Percentiles rank a stretch among this genome's conserved stretches.
These are phyloP conservation scores for Leccinum uliginosum DNA, from an alignment of 768 basidiomycete species.

Conservation along the genomic window DNA sequence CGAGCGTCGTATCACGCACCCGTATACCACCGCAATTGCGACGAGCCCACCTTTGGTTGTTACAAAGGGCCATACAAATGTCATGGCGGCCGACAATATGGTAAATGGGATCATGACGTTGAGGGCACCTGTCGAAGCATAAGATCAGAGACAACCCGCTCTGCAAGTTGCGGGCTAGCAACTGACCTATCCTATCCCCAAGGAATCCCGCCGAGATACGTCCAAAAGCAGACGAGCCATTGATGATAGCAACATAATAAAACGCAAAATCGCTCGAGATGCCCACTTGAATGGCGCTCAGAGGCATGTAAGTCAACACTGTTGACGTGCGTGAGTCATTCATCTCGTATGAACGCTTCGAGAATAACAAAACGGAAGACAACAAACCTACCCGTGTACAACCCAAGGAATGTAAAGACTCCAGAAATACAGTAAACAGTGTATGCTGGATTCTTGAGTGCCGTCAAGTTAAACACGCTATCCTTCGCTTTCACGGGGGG, in stretches of 20 bases:
- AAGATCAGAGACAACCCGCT: background rate
- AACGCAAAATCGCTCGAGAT: constrained; percentile 49
- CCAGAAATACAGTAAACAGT: constrained; percentile 54
- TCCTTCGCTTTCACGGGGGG: constrained; percentile 51
- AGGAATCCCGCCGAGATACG: constrained; percentile 51
- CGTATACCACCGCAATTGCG: constrained; percentile 57
- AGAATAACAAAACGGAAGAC: background rate
- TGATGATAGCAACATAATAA: constrained; percentile 66
- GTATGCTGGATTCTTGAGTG: constrained; percentile 47
- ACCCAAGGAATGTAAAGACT: constrained; percentile 57
- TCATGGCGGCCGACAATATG: constrained; percentile 49
- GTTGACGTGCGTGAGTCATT: background rate
- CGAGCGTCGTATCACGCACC: constrained; percentile 37
- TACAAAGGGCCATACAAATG: constrained; percentile 70
- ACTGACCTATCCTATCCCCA: constrained; percentile 50
- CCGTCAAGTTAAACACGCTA: constrained; percentile 52
- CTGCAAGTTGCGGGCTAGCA: background rate
- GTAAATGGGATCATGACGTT: constrained; percentile 69
- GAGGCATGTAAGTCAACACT: constrained; percentile 68
- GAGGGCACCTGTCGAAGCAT: constrained; percentile 44
- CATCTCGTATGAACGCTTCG: background rate
- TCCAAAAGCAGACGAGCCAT: constrained; percentile 60
- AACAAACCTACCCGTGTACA: constrained; percentile 53
- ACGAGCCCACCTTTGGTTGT: constrained; percentile 41
- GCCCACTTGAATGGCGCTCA: constrained; percentile 50